phyloP scores from a whole-genome alignment of 2,329 filamentous ascomycete species.

The Geoglossum cookeanum region DNA sequence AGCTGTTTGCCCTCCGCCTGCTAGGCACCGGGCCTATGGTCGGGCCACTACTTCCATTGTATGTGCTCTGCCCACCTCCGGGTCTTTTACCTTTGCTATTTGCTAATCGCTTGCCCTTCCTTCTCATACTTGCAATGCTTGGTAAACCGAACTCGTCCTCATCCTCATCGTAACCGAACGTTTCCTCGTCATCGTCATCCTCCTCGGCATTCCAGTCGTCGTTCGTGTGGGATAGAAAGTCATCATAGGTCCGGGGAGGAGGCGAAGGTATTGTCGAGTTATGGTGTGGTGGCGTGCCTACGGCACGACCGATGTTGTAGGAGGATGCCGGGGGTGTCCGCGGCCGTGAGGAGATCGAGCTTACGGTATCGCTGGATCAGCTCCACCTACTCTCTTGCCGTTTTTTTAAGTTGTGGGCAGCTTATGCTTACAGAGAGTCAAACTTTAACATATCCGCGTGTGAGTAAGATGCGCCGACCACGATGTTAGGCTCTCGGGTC shows the following conservation, averaged over 20 bases:
- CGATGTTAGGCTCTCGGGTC: conserved; percentile 45
- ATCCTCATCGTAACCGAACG: conserved; percentile 66
- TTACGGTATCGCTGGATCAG: conserved; percentile 16
- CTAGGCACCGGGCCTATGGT: not conserved
- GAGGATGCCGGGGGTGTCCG: conserved; percentile 52
- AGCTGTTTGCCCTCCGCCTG: conserved; percentile 60
- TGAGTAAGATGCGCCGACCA: conserved; percentile 89
- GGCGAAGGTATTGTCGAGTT: conserved; percentile 34
- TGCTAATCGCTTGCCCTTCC: conserved; percentile 36
- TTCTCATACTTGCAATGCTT: conserved; percentile 78
- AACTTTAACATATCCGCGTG: conserved; percentile 89
- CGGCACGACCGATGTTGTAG: conserved; percentile 34
- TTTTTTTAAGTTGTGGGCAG: conserved; percentile 6
- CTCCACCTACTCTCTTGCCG: conserved; percentile 3
- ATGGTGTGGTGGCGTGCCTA: conserved; percentile 35
- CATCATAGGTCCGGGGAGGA: conserved; percentile 56
- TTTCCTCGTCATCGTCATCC: conserved; percentile 42
- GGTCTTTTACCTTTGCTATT: conserved; percentile 26
- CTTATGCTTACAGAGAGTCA: conserved; percentile 45
- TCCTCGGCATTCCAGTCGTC: conserved; percentile 66
- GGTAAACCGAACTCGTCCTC: conserved; percentile 93
- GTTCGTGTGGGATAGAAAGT: conserved; percentile 62
- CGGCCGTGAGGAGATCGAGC: conserved; percentile 47
- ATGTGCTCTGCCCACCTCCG: conserved; percentile 14
- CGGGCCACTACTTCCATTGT: conserved; percentile 7